Evolutionary conservation across 257 asterid species (phyloP), one percentile per base, ranked within the genome.

Genomic region (Linderniella brevidens): DNA sequence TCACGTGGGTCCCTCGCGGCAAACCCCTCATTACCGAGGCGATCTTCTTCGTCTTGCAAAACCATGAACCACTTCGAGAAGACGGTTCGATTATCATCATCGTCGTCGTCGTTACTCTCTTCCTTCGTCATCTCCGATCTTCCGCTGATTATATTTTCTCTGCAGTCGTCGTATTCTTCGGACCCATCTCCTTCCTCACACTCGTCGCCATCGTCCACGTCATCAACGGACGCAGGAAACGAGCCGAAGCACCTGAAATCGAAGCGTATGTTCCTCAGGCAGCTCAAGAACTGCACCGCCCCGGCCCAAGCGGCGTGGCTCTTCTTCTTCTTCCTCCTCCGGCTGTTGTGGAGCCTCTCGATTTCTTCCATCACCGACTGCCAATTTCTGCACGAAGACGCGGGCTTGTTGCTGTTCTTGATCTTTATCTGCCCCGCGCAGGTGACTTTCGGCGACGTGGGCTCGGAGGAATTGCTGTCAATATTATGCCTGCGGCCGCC

Each of bases 321-420:
- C 53, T 59, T 54, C 50, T 65, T 76, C 62, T 73, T 75, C 58
- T 69, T 56, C 36, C 71, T 69, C 45, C 59, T 60, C 17, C 52
- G 59, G 14, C 67, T 75, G 32, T 25, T 25, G 64, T 86, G 94
- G 19, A 82, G 47, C 72, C 74, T 62, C 54, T 86, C 97, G n/a
- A 86, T 79, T 67, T 86, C 94, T 14, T 82, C 94, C 93, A 86
- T 86, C 6, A 86, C 94, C 0, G 93, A 77, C 19, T 79, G 92
- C 97, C 97, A 86, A 45, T 76, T 73, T 72, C 75, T 75, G 77
- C 94, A 79, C 0, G 88, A 59, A 1, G 38, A 57, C 32, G 32
- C 3, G 4, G 32, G 32, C 32, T 25, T 25, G 5, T 81, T 67
- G 66, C 72, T 77, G 0, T 80, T 52, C 62, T 70, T 50, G 3